Evolutionary conservation across 164 flowering plant species (phyloP).

Genomic region (Umbellularia californica): DNA sequence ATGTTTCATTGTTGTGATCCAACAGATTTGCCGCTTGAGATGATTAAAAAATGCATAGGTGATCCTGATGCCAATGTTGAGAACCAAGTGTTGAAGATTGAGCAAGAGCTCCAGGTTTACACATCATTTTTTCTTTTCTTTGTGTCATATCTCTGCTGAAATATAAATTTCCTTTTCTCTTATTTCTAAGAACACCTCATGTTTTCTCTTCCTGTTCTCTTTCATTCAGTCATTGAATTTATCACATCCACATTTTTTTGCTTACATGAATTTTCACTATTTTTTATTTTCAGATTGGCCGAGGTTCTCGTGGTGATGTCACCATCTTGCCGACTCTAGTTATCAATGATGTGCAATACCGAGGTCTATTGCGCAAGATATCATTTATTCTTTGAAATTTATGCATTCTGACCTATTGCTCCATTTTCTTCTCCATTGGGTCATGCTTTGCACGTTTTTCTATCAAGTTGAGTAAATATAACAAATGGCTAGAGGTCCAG

Average conservation of each 20-base stretch:
- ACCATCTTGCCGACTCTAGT: conserved; percentile 93
- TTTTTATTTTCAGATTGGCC: conserved; percentile 51
- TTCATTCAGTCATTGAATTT: no score
- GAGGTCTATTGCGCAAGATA: conserved; percentile 49
- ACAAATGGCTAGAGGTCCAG: not conserved
- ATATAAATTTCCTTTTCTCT: not conserved
- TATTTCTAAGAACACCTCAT: no score
- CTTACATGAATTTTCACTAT: not conserved
- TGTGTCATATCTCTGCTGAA: not conserved
- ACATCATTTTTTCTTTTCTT: not conserved
- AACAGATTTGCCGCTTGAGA: conserved; percentile 61
- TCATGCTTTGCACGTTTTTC: not conserved
- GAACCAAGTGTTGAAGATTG: conserved; percentile 63
- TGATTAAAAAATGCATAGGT: conserved; percentile 77
- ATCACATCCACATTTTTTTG: not conserved
- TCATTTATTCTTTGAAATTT: not conserved
- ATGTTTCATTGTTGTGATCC: conserved; percentile 8
- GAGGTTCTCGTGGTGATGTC: conserved; percentile 87
- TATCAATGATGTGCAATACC: conserved; percentile 77
- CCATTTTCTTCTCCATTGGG: not conserved
- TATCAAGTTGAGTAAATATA: no score
- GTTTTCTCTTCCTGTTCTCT: no score
- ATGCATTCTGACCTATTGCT: not conserved
- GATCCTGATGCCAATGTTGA: conserved; percentile 81
- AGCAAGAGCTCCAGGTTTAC: conserved; percentile 75